Percentiles rank a stretch among this genome's conserved stretches.
Conservation (phyloP, 108 stramenopile genomes). For the Phaeodactylum tricornutum region DNA sequence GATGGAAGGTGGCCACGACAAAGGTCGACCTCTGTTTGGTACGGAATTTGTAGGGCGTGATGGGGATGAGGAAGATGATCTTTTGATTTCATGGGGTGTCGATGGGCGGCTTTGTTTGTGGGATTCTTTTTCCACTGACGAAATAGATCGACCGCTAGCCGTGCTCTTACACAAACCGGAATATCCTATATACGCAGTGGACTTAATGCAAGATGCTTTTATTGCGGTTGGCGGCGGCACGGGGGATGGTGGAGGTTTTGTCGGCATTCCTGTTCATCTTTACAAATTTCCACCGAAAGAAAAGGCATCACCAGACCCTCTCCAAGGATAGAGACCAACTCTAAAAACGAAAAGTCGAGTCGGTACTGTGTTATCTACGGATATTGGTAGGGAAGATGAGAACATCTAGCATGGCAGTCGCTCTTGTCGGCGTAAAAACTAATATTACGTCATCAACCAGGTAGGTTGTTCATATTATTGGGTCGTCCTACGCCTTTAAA, state of each 20-base stretch:
- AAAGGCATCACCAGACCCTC: no score
- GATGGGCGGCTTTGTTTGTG: conserved; percentile 76
- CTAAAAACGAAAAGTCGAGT: no score
- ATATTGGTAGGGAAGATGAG: no score
- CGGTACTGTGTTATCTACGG: no score
- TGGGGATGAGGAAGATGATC: conserved; percentile 39
- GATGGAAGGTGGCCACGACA: conserved; percentile 66
- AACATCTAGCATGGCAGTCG: no score
- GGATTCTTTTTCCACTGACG: conserved; percentile 49
- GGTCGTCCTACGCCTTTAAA: no score
- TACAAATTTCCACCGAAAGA: no score
- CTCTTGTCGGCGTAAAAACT: no score
- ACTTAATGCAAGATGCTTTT: conserved; percentile 3
- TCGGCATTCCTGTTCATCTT: conserved; percentile 63
- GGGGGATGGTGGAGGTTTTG: conserved; percentile 46
- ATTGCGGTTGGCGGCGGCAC: conserved; percentile 49
- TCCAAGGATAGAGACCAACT: no score
- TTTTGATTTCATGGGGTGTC: conserved; percentile 78
- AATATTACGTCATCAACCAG: no score
- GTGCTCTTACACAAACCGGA: conserved; percentile 35
- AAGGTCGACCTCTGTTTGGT: conserved; percentile 68
- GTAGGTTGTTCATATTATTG: no score
- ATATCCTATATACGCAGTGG: conserved; percentile 68
- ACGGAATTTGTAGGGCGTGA: conserved; percentile 22
- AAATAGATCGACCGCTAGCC: conserved; percentile 58